phyloP scores from a whole-genome alignment of 2,329 filamentous ascomycete genomes.

The Neocucurbitaria cava region DNA sequence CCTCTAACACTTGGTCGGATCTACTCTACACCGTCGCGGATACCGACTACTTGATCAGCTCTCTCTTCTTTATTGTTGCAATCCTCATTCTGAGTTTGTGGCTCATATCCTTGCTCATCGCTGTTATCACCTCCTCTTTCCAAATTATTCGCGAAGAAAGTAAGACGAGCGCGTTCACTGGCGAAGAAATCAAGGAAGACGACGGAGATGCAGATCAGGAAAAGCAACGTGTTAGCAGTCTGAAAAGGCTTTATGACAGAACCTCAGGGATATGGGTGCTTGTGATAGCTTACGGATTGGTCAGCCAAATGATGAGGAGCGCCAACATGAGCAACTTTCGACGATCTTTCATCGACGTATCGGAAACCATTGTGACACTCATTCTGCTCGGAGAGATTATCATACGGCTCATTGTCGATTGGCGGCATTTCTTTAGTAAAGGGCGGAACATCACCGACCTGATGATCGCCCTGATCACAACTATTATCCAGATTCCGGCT shows the following conservation, averaged over 20 bases:
- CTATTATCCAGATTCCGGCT: constrained; percentile 82
- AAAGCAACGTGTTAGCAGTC: constrained; percentile 53
- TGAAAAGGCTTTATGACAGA: constrained; percentile 78
- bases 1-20: constrained; percentile 94
- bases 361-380: constrained; percentile 78
- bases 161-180: constrained; percentile 89
- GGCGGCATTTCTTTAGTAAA: constrained; percentile 78
- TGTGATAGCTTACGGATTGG: constrained; percentile 79
- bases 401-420: constrained; percentile 78
- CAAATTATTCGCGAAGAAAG: constrained; percentile 98
- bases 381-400: constrained; percentile 82
- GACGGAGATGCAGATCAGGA: constrained; percentile 34
- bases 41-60: constrained; percentile 86
- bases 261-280: constrained; percentile 79
- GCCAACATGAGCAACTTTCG: constrained; percentile 72
- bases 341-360: constrained; percentile 69
- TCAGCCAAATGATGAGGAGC: constrained; percentile 79
- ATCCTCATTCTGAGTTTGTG: constrained; percentile 95
- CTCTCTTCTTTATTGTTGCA: constrained; percentile 73
- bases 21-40: constrained; percentile 92
- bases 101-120: constrained; percentile 93
- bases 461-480: constrained; percentile 78
- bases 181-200: constrained; percentile 63
- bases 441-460: constrained; percentile 83
- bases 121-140: constrained; percentile 97